A percentile compares a stretch with the other conserved stretches of the same genome.
Evolutionary conservation across 441 rosid genomes (phyloP).

Genomic region (Pelargonium fulgidum): DNA sequence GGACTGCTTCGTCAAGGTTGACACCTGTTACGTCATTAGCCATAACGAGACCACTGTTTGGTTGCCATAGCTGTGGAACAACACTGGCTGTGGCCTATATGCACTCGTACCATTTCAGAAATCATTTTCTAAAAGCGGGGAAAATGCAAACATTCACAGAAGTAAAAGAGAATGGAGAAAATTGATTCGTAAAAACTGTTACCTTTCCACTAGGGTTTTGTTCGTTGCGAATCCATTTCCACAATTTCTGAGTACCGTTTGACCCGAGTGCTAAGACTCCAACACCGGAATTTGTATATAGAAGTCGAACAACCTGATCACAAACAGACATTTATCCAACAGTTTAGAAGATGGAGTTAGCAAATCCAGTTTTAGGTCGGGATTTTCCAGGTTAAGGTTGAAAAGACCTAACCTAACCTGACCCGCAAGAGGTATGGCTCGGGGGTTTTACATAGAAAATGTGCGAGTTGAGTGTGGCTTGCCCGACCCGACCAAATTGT

Average conservation of each 20-base stretch:
- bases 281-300: constrained; percentile 65
- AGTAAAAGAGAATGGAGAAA: constrained; percentile 7
- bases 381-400: no score
- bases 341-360: not conserved
- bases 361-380: no score
- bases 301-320: constrained; percentile 60
- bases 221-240: constrained; percentile 66
- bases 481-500: no score
- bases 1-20: constrained; percentile 65
- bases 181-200: constrained; percentile 30
- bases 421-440: no score
- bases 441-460: no score
- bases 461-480: no score
- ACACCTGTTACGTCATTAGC: constrained; percentile 58
- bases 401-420: no score
- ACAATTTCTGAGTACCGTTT: constrained; percentile 77
- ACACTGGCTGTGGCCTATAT: constrained; percentile 52
- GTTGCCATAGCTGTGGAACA: constrained; percentile 73
- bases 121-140: not conserved
- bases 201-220: constrained; percentile 35
- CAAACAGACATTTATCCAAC: constrained; percentile 5
- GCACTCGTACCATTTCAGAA: not conserved
- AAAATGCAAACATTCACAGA: not conserved
- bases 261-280: constrained; percentile 66
- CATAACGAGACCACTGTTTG: constrained; percentile 62